Evolutionary conservation across 305 asterid species (phyloP), one percentile per base, ranked within the genome.

Genomic region (Fraxinus albicans): DNA sequence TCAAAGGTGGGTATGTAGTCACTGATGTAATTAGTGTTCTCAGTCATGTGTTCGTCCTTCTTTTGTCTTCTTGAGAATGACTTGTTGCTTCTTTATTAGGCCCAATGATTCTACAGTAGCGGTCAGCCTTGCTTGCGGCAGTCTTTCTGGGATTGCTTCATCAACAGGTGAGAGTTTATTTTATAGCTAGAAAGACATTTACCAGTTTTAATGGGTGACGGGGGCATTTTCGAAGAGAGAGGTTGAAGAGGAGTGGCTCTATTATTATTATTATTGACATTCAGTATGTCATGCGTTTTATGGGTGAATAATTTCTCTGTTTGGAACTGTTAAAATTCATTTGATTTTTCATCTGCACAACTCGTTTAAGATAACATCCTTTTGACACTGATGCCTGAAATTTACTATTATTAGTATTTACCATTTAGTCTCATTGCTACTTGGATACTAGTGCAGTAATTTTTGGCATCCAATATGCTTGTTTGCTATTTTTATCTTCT

Each of bases 81-180:
- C 50, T 33, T 35, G 21, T 69, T 72, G 40, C 31, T 81, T 73
- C 85, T 77, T 78, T 72, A 9, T 44, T 77, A 97, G 99, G 97
- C 98, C 98, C 25, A 78, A 92, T 76, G 98, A 95, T 86, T 89
- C 99, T 84, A 85, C 94, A 9, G 85, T 94, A 19, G 55, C 85
- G 35, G 91, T 94, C 83, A 93, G 98, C 90, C 99, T 97, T 86
- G 90, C 91, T 83, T 97, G 98, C 82, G 98, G 99, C 85, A 92
- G 97, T 92, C 92, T 97, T 63, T 95, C 99, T 53, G 99, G 99
- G 63, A 92, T 97, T 79, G 98, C 97, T 74, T 93, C 99, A 75
- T 97, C 99, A 77, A 93, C 98, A 86, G 97, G 99, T 95, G 81
- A 53, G 47, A 65, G 70, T 47, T 44, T 15, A 15, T 4, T 25